These are phyloP conservation scores for Malania oleifera DNA, from an alignment of 164 flowering plant species.

Conservation along the genomic window DNA sequence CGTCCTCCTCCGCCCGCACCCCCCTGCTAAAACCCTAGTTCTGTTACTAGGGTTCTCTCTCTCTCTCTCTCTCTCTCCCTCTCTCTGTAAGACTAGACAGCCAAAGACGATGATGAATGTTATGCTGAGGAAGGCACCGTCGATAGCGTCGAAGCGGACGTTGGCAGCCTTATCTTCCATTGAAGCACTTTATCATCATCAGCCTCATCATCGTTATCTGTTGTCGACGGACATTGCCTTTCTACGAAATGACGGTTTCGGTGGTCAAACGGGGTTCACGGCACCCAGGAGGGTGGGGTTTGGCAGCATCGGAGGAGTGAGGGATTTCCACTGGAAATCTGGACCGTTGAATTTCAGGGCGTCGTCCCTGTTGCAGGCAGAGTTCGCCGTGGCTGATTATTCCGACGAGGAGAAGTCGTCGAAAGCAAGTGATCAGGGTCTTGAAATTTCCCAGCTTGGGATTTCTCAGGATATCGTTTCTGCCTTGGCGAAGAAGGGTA, in stretches of 20 bases:
- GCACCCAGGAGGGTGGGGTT: not conserved
- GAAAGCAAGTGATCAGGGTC: slow-evolving; percentile 43
- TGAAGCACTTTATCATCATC: slow-evolving; percentile 11
- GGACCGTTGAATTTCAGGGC: slow-evolving; percentile 35
- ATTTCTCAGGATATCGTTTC: slow-evolving; percentile 56
- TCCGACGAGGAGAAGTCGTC: slow-evolving; percentile 33
- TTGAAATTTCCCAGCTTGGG: slow-evolving; percentile 79
- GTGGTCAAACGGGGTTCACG: not conserved
- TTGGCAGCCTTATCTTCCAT: slow-evolving; percentile 21
- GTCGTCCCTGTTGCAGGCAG: slow-evolving; percentile 25
- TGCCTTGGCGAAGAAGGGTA: slow-evolving; percentile 57
- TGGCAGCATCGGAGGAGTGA: slow-evolving; percentile 1
- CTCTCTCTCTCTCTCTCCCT: slow-evolving; percentile 5
- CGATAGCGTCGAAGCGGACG: slow-evolving; percentile 18
- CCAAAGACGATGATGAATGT: slow-evolving; percentile 16
- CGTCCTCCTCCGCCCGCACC: too few relatives aligned
- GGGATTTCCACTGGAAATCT: slow-evolving; percentile 32
- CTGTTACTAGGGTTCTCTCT: too few relatives aligned
- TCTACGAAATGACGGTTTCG: not conserved
- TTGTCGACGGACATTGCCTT: not conserved
- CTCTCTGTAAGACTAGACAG: not conserved
- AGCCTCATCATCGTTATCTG: too few relatives aligned
- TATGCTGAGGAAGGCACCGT: slow-evolving; percentile 18
- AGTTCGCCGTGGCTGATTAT: slow-evolving; percentile 38
- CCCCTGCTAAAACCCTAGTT: too few relatives aligned